Evolutionary conservation across 202 grass and related monocot species (phyloP).

Genomic region (Setaria viridis): DNA sequence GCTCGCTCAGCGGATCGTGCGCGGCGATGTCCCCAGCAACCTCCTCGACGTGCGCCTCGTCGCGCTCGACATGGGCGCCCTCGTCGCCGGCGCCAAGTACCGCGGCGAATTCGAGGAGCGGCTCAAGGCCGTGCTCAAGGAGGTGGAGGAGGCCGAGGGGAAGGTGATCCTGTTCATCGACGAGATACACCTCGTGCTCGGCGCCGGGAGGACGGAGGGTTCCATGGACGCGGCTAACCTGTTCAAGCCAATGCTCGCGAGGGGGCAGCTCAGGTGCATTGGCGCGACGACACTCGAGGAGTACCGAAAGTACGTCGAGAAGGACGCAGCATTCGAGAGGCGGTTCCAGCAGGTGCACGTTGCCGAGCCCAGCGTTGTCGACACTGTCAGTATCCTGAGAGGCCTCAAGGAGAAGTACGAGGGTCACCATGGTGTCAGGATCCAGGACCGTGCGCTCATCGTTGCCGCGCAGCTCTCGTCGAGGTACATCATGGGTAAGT

Average conservation of each 20-base stretch:
- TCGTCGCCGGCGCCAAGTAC: slow-evolving; percentile 75
- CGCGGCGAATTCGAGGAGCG: slow-evolving; percentile 79
- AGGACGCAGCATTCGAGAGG: slow-evolving; percentile 71
- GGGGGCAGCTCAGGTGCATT: slow-evolving; percentile 69
- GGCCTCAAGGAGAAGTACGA: slow-evolving; percentile 74
- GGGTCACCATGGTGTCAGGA: slow-evolving; percentile 58
- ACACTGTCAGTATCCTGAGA: slow-evolving; percentile 72
- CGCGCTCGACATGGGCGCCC: slow-evolving; percentile 73
- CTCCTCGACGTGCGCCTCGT: slow-evolving; percentile 60
- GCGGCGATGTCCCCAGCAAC: slow-evolving; percentile 68
- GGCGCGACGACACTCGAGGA: slow-evolving; percentile 74
- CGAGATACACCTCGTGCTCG: slow-evolving; percentile 67
- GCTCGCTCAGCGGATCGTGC: slow-evolving; percentile 68
- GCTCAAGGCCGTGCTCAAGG: slow-evolving; percentile 71
- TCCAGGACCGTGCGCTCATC: slow-evolving; percentile 51
- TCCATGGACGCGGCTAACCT: slow-evolving; percentile 73
- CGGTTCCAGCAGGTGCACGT: slow-evolving; percentile 74
- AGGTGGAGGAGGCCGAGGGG: slow-evolving; percentile 59
- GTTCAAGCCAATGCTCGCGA: slow-evolving; percentile 72
- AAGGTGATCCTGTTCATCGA: slow-evolving; percentile 74
- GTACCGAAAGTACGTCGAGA: slow-evolving; percentile 76
- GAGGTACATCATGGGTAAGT: slow-evolving; percentile 64
- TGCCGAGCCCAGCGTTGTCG: slow-evolving; percentile 64
- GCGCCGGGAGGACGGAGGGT: slow-evolving; percentile 60
- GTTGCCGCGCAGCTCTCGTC: slow-evolving; percentile 60